phyloP scores from a whole-genome alignment of 495 filamentous ascomycete genomes.

The Rhypophila decipiens region DNA sequence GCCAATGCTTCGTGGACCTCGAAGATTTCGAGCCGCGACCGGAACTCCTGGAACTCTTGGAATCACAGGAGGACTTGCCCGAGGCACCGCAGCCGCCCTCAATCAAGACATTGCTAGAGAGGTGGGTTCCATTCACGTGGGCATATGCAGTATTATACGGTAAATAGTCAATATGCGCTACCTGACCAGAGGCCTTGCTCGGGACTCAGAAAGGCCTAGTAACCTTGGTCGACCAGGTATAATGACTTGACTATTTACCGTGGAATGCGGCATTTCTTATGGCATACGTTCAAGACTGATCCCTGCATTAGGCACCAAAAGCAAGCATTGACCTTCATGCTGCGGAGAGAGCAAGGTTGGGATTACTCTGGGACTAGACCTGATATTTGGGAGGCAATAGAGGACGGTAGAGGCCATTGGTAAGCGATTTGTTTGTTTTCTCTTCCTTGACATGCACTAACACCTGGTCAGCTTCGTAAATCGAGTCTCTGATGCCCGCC shows the following conservation, averaged over 20 bases:
- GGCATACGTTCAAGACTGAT: no score
- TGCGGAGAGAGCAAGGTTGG: slow-evolving; percentile 34
- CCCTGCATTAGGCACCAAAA: slow-evolving; percentile 30
- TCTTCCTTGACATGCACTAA: not conserved
- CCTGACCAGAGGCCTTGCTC: no score
- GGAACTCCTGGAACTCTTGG: no score
- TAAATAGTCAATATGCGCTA: no score
- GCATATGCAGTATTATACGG: not conserved
- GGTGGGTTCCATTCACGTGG: not conserved
- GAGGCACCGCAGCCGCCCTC: slow-evolving; percentile 27
- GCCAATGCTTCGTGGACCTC: not conserved
- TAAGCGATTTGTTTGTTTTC: slow-evolving; percentile 10
- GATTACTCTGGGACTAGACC: slow-evolving; percentile 1
- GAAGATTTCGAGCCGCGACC: no score
- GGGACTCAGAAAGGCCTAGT: no score
- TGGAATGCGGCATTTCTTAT: no score
- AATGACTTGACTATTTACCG: no score
- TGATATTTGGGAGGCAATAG: slow-evolving; percentile 19
- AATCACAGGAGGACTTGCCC: slow-evolving; percentile 10
- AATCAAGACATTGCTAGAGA: not conserved
- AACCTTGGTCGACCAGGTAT: no score
- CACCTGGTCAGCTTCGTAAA: not conserved
- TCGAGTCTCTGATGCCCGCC: not conserved
- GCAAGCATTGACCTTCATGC: slow-evolving; percentile 39
- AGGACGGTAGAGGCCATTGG: no score